phyloP scores from a whole-genome alignment of 768 basidiomycete species.

The Leccinellum rugosiceps region DNA sequence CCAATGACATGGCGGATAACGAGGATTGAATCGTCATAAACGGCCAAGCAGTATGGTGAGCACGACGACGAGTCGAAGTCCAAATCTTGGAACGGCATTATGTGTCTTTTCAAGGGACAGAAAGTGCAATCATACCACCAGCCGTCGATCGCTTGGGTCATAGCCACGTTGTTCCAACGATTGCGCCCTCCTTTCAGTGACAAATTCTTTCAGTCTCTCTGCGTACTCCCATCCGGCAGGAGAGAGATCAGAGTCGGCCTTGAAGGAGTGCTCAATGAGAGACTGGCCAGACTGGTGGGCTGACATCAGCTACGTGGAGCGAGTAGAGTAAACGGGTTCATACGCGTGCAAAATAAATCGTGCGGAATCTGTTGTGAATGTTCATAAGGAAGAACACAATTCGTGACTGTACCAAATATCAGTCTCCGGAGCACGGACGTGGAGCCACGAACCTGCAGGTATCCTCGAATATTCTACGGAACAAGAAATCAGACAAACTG shows the following conservation, averaged over 20 bases:
- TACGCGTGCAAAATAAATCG: conserved; percentile 95
- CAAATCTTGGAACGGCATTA: conserved; percentile 63
- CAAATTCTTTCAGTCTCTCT: conserved; percentile 83
- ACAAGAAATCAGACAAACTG: background rate
- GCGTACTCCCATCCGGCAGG: conserved; percentile 96
- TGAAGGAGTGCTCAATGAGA: conserved; percentile 97
- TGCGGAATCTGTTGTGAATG: conserved; percentile 90
- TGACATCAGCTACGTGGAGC: background rate
- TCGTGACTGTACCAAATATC: conserved; percentile 56
- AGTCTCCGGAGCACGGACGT: background rate
- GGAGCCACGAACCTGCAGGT: conserved; percentile 62
- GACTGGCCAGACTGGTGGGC: conserved; percentile 87
- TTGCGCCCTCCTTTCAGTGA: conserved; percentile 78
- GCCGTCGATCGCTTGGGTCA: conserved; percentile 54
- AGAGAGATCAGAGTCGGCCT: conserved; percentile 95
- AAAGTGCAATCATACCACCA: conserved; percentile 51
- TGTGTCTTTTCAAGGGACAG: background rate
- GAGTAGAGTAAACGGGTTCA: conserved; percentile 22
- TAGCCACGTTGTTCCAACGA: conserved; percentile 69
- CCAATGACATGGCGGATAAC: conserved; percentile 39
- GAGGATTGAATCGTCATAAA: conserved; percentile 50
- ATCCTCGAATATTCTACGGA: conserved; percentile 76
- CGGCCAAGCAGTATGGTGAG: conserved; percentile 96
- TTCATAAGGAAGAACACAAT: conserved; percentile 99
- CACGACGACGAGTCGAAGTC: conserved; percentile 91